Evolutionary conservation across 345 rosid genomes (phyloP).

Genomic region (Rhodamnia argentea): DNA sequence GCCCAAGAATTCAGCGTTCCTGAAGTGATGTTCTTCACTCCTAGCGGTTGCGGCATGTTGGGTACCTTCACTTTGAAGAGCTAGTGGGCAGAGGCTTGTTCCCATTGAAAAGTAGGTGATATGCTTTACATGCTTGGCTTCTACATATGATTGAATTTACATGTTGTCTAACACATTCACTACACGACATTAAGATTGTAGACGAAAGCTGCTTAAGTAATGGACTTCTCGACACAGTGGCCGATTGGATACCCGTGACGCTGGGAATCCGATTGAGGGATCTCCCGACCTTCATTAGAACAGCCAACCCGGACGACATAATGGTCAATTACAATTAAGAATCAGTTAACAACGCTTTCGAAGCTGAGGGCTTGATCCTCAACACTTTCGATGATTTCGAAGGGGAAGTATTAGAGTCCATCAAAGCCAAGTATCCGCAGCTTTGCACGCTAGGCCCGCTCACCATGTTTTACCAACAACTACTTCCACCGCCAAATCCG

Average conservation of each 20-base stretch:
- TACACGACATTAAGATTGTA: not conserved
- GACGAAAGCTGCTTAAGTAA: conserved; percentile 16
- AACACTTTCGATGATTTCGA: conserved; percentile 29
- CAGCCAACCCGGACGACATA: conserved; percentile 13
- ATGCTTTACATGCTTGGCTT: not conserved
- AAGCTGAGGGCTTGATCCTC: conserved; percentile 17
- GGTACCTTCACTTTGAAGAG: not conserved
- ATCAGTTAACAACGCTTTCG: not conserved
- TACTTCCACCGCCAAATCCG: not conserved
- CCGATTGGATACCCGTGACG: conserved; percentile 39
- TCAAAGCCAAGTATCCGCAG: conserved; percentile 1
- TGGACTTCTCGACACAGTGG: conserved; percentile 20
- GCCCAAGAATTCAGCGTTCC: conserved; percentile 18
- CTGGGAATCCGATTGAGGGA: conserved; percentile 21
- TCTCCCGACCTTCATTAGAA: conserved; percentile 27
- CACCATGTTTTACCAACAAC: not conserved
- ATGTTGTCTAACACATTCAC: not conserved
- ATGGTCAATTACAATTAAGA: conserved; percentile 7
- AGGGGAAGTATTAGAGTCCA: conserved; percentile 5
- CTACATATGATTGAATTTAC: not conserved
- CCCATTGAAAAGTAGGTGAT: conserved; percentile 15
- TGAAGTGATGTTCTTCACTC: conserved; percentile 4
- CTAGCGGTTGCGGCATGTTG: not conserved
- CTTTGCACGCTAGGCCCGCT: conserved; percentile 8
- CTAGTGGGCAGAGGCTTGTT: conserved; percentile 7